Percentiles rank a stretch among this genome's conserved stretches.
These are phyloP conservation scores for Aureobasidium sp. DNA, from an alignment of 2,329 filamentous ascomycete species.

Conservation along the genomic window DNA sequence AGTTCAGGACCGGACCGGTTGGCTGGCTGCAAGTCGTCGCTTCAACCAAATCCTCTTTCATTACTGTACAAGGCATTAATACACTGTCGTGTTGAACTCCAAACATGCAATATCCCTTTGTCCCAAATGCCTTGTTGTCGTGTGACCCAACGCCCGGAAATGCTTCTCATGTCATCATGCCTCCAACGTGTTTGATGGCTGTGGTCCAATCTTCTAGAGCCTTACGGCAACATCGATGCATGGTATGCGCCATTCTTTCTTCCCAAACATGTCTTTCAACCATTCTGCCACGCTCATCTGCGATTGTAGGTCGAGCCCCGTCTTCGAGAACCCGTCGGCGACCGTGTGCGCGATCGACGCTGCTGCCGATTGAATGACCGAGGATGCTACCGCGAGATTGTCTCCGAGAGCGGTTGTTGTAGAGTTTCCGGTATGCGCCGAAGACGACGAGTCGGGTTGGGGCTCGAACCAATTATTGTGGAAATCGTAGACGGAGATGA, in stretches of 20 bases:
- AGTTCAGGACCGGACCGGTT: neutral
- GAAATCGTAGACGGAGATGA: conserved; percentile 93
- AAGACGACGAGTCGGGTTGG: conserved; percentile 35
- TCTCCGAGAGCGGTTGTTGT: conserved; percentile 47
- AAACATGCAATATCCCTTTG: neutral
- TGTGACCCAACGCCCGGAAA: conserved; percentile 11
- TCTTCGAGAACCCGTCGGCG: conserved; percentile 48
- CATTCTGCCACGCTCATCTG: conserved; percentile 72
- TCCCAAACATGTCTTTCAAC: conserved; percentile 71
- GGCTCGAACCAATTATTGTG: conserved; percentile 87
- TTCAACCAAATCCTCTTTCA: neutral
- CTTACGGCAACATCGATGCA: conserved; percentile 83
- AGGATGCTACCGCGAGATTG: conserved; percentile 46
- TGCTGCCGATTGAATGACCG: conserved; percentile 60
- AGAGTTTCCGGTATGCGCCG: conserved; percentile 16
- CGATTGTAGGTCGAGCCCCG: conserved; percentile 48
- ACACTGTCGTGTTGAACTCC: neutral
- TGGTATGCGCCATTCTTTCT: conserved; percentile 81
- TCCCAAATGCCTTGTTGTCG: neutral
- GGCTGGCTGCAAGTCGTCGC: neutral
- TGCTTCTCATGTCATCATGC: conserved; percentile 8
- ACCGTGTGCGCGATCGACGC: conserved; percentile 57
- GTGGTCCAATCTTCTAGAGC: conserved; percentile 41
- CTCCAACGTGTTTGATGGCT: neutral
- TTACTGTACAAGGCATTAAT: neutral